Base-by-base conservation (phyloP, 306 rosid genomes). In the Cajanus cajan region DNA sequence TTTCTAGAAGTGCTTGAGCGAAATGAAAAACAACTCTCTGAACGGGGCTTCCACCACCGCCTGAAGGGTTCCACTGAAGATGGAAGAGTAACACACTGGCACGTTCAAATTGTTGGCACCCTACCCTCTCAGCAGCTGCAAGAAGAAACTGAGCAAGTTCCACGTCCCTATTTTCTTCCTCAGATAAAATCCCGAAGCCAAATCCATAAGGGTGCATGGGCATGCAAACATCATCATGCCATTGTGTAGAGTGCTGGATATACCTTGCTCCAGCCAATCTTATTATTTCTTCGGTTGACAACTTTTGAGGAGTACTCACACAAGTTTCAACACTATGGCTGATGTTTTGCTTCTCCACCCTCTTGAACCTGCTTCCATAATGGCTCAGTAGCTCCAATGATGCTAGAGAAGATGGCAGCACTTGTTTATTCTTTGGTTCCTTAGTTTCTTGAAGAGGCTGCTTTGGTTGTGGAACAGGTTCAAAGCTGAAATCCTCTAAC, bases 101-200 rank as follows among this genome's bases (percentile, higher is more conserved):
- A 4, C 87, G 80, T 10, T 83, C 90, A 19, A 66, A 86, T 68
- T 92, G 88, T 45, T 82, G 85, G 66, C 73, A 82, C 45, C 89
- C 82, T 2, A 89, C 88, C 37, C 78, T 90, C 69, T 92, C 92
- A 5, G 90, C 95, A 19, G 85, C 87, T 19, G 89, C 81, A 3
- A 92, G 88, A 57, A 92, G 89, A 19, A 81, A 7, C 74, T 89
- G 90, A n/a, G 84, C 95, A 40, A 86, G 92, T 44, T 90, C 95
- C 9, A 87, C 79, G 11, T 90, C 93, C 73, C 68, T 78, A 11
- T 70, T 75, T 69, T 89, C 95, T n/a, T 88, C 86, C 25, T 84
- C 81, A 0, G 88, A 86, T 12, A 90, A 59, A 62, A 77, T 81
- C 0, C 77, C 52, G 10, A 85, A 75, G 9, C 76, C 83, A 61